Evolutionary conservation across 805 yeast genomes (phyloP), one percentile per base, ranked within the genome.

Genomic region (Lachancea mirantina): DNA sequence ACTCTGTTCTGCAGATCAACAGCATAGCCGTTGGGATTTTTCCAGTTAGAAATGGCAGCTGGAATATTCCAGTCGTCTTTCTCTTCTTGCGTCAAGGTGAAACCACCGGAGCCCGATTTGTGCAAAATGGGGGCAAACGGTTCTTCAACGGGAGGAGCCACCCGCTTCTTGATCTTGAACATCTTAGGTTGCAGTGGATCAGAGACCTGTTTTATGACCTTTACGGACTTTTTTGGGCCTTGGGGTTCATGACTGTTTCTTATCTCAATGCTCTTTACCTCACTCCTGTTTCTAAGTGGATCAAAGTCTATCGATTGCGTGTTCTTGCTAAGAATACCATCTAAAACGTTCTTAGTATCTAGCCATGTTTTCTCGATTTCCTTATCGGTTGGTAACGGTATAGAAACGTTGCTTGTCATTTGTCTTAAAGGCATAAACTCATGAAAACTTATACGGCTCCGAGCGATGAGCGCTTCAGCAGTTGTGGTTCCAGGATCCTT

Each of bases 1-100:
- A 84, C 63, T 38, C 96, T 65, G 48, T 81, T 83, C 34, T 87
- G 95, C 24, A 88, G 57, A 1, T 81, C 76, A 27, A 88, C 78
- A 1, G 95, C 76, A 51, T 76, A 84, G 1, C 97, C 96, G 45
- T 83, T 81, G 11, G 88, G 84, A 55, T 92, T 92, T 56, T 87
- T 88, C 96, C 97, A 92, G 55, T 84, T 85, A 1, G 97, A 89
- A 0, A 89, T 73, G 1, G 94, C 84, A 0, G 95, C 78, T 0
- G 97, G 97, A 19, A 92, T 85, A 29, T 70, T 68, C 96, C 96
- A 89, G 40, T 73, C 69, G 17, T 72, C 74, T 42, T 76, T 82
- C 33, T 87, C 94, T 43, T 79, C 84, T 17, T 74, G 72, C 0
- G 87, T 72, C 13, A 80, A 54, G 47, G 68, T 62, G 14, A 43